Base-by-base conservation (phyloP, 2,329 filamentous ascomycete species). In the Penicillium sp. region DNA sequence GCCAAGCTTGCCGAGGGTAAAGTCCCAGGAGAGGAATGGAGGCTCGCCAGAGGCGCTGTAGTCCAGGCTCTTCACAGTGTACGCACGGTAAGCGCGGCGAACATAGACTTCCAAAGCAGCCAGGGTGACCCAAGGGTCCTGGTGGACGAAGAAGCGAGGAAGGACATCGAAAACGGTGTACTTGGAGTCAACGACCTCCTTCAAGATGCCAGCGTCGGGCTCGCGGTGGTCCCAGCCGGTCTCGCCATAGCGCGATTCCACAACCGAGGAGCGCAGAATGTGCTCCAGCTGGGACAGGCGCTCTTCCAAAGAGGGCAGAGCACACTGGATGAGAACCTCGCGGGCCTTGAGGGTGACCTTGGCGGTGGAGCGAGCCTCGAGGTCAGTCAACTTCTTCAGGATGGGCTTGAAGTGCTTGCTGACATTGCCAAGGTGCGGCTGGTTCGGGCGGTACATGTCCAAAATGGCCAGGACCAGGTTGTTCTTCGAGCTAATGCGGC, bases 81-180 rank as follows among this genome's bases (percentile, higher is more conserved):
- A 98, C 1, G 93, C 93, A 78, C 93, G 88, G 77, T 98, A 98
- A 12, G 93, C 91, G 56, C 93, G 89, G 63, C 93, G 91, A 55
- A 95, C 86, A 71, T 98, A 98, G 42, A 97, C 91, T 70, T 98
- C 93, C 4, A 98, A 81, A 42, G 93, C 89, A 51, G 93, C 93
- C 54, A 96, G 78, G 6, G 89, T 89, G 27, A 98, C 92, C 89
- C 90, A 97, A 10, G 89, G 86, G 66, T 98, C 93, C 37, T 88
- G 82, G 72, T 98, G 90, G 29, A 85, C 88, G 67, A 98, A 98
- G 82, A 98, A 98, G 50, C 89, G 84, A 6, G 92, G 88, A 58
- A 98, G 74, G 15, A 98, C 93, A 67, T 98, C 93, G 62, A 96
- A 95, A 57, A 98, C 93, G 37, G 92, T 97, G 77, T 95, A 97